Base-by-base conservation (phyloP, 1,139 yeast species). In the Magnusiomyces suaveolens region DNA sequence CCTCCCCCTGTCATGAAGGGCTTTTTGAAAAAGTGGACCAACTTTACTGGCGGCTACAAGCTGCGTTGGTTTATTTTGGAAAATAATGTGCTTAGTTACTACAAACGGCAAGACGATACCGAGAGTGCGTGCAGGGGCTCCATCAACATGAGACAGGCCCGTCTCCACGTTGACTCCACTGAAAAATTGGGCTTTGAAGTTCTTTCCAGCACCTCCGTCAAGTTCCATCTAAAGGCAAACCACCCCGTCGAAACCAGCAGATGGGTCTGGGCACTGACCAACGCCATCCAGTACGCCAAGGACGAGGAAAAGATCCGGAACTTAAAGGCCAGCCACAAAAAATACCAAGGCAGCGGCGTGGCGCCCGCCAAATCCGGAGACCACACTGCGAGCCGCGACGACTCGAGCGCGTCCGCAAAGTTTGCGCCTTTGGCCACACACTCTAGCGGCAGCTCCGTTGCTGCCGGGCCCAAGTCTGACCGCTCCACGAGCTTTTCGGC, bases 231-330 rank as follows among this genome's bases (percentile, higher is more conserved):
- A 61, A 87, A 86, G 69, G 96, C 97, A 1, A 87, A 88, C 63
- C 97, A 90, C 68, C 90, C 95, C 0, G 86, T 86, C n/a, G 97
- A 92, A 68, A 88, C 97, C 0, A 90, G 86, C 65, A 77, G 95
- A 63, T 92, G 98, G 98, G 96, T 92, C 14, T 88, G 97, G 97
- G 86, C 94, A 1, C 75, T 92, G 51, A 95, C 88, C 66, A 87
- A 87, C 64, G 95, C 97, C 1, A 87, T 90, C 46, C 84, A 94
- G 51, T 80, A 77, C 59, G 87, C 95, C 3, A 87, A 87, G 64
- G 97, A 90, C 66, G 75, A 77, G 50, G 74, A 68, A 10, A 66
- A 64, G 44, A 44, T 47, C n/a, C 53, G 44, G 25, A 2, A 32
- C 14, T 23, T 36, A 16, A 52, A 54, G 1, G 46, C 51, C 1